phyloP scores from a whole-genome alignment of 805 yeast genomes.

The Ogataea corticis region DNA sequence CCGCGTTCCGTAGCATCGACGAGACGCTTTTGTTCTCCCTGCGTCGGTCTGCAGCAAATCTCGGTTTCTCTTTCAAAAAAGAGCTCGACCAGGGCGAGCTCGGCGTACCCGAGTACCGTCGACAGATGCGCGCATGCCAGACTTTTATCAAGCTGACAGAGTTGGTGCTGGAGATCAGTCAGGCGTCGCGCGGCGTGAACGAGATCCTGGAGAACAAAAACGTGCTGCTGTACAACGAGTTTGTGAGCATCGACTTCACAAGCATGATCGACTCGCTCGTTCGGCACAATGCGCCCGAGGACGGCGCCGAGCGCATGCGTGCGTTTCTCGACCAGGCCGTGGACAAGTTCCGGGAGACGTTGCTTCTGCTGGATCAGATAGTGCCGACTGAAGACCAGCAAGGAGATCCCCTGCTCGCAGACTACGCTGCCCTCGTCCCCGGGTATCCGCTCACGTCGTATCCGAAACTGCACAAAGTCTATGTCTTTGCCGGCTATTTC shows the following conservation, averaged over 20 bases:
- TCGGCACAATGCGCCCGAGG: neutral
- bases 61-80: conserved; percentile 3
- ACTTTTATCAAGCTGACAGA: conserved; percentile 5
- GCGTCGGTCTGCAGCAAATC: conserved; percentile 3
- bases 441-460: neutral
- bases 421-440: neutral
- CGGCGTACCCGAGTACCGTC: neutral
- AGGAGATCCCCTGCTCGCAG: neutral
- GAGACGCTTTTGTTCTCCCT: conserved; percentile 3
- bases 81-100: conserved; percentile 1
- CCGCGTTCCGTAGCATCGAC: conserved; percentile 7
- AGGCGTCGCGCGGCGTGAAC: conserved; percentile 1
- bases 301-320: neutral
- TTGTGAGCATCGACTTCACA: conserved; percentile 2
- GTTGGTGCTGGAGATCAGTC: conserved; percentile 2
- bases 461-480: neutral
- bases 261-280: conserved; percentile 4
- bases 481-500: neutral
- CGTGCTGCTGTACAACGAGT: conserved; percentile 1
- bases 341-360: neutral
- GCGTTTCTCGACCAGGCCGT: neutral
- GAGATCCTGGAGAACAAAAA: neutral
- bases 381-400: neutral
- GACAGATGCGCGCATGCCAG: conserved; percentile 1
- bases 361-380: neutral